Base-by-base conservation (phyloP, 495 filamentous ascomycete genomes). In the Neurospora discreta region DNA sequence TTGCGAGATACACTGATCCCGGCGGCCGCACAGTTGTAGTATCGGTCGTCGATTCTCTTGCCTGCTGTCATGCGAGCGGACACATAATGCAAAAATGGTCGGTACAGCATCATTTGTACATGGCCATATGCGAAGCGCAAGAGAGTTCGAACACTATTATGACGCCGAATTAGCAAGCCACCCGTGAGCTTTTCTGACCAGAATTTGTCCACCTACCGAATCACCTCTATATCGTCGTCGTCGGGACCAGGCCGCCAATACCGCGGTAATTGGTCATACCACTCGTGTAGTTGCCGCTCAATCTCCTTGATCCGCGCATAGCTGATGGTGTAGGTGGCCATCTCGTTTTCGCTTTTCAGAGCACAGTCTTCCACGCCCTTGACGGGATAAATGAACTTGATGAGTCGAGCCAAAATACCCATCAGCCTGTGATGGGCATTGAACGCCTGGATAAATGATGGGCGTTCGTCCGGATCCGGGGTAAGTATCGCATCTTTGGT, bases 21-120 rank as follows among this genome's bases (percentile, higher is more conserved):
- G 4, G 93, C 92, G n/a, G 93, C 91, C 8, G 93, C 95, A 77
- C 95, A 98, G 39, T 91, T 92, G 79, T 95, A 98, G 16, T 92
- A 92, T 44, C 93, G 87, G 77, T 95, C 91, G 74, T 97, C 94
- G 42, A 92, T 84, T n/a, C 85, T 85, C 73, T 90, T 90, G 10
- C 87, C 85, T 71, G 88, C 86, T 73, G 85, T 79, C 30, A 88
- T 83, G 26, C 89, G 87, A 40, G 88, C 88, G 2, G 95, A 94
- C 68, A 96, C 91, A 76, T 98, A 98, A 80, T 99, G 95, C 36
- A 98, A 83, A 76, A 98, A 99, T 0, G 95, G 95, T 10, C 95
- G 88, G 77, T 98, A 98, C 71, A 98, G 89, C 79, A 98, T 90
- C 87, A 98, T 92, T 79, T 98, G 93, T 18, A 95, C 93, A 76